Evolutionary conservation across 306 rosid genomes (phyloP), one percentile per base, ranked within the genome.

Genomic region (Cicer arietinum): DNA sequence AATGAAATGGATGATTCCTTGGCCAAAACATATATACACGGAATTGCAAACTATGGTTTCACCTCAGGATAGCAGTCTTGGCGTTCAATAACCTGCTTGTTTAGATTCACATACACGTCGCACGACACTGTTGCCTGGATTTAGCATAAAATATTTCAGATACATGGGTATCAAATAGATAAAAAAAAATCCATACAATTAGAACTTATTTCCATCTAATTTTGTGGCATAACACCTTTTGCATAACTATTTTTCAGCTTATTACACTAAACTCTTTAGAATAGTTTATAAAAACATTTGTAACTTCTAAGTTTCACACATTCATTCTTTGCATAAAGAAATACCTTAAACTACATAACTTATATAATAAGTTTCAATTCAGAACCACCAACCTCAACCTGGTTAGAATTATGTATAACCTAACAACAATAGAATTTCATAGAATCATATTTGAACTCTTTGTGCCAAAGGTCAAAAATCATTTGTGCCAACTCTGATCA

Each of bases 11-110:
- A 67, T 43, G 18, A 48, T n/a, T 78, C 18, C n/a, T 52, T 10
- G 60, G 43, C 37, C 60, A 77, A 13, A 69, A 8, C 0, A 61
- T 16, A 67, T 75, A 63, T 30, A 52, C 48, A 39, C 0, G 2
- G 44, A 79, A 59, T 53, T 11, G 58, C 57, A 79, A 25, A 71
- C 6, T 7, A 58, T 17, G 11, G 0, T 41, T 50, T 41, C 18
- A 22, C 99, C 99, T 81, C 76, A 48, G 98, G 89, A 80, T 81
- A 86, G 86, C 99, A 92, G 81, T 89, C 81, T 81, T 94, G 93
- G 77, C 81, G 96, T 43, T 68, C 85, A 76, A 94, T 67, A 6
- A 88, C 84, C 71, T 94, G 92, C 50, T 73, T 10, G 53, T 14
- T 79, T 30, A 82, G 77, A 73, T 85, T 77, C 69, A 94, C 97